These are phyloP conservation scores for Rhodomyrtus psidioides DNA, from an alignment of 441 rosid genomes.

Conservation along the genomic window DNA sequence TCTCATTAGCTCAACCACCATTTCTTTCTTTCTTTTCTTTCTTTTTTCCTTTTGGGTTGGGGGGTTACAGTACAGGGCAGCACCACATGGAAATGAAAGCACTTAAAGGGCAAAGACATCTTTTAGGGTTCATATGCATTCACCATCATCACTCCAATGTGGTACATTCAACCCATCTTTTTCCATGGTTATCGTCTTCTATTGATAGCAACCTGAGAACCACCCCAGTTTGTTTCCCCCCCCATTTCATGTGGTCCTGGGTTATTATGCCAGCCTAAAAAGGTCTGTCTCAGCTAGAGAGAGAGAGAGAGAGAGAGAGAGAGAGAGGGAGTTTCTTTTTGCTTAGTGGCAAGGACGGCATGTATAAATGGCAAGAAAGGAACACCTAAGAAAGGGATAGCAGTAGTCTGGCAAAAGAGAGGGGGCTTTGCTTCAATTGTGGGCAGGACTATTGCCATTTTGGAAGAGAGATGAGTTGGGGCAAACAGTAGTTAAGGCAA, in stretches of 20 bases:
- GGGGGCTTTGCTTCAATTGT: neutral
- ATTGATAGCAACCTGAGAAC: conserved; percentile 73
- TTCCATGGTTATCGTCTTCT: neutral
- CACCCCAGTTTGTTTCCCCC: conserved; percentile 17
- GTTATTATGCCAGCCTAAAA: conserved; percentile 21
- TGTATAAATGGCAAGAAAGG: conserved; percentile 56
- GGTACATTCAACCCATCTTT: conserved; percentile 4
- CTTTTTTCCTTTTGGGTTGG: neutral
- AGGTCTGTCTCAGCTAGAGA: conserved; percentile 7
- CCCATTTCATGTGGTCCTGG: conserved; percentile 71
- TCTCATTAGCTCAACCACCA: neutral
- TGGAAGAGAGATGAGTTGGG: neutral
- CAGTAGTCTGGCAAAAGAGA: neutral
- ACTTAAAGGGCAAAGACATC: neutral
- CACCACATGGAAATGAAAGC: neutral
- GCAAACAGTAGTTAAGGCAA: neutral
- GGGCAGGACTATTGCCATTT: neutral
- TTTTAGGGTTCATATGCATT: neutral
- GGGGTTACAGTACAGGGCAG: neutral
- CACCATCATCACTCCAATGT: conserved; percentile 2
- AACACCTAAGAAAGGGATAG: neutral
- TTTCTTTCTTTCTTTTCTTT: neutral
- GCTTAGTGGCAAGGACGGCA: conserved; percentile 20
- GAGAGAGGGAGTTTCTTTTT: neutral
- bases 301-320: conserved; percentile 13